Evolutionary conservation across 2,329 filamentous ascomycete species (phyloP).

Genomic region (Aspergillus sp.): DNA sequence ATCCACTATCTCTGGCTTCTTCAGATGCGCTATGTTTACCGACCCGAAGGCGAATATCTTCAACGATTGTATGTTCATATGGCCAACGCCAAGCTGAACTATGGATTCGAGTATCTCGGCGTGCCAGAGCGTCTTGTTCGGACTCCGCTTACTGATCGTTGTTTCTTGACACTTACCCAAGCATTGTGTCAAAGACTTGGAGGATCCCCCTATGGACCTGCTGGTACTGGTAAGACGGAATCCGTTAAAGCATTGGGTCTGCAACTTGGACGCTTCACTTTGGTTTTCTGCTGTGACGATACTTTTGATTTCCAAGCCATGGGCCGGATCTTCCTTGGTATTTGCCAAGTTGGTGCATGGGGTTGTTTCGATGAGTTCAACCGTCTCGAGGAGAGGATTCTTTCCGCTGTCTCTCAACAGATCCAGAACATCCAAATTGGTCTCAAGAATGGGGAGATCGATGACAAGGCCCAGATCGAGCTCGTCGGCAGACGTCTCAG

Average conservation of each 20-base stretch:
- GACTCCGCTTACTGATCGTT: constrained; percentile 94
- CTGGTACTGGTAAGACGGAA: constrained; percentile 97
- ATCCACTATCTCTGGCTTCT: constrained; percentile 90
- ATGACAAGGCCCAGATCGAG: constrained; percentile 86
- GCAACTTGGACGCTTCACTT: constrained; percentile 92
- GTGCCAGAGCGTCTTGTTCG: constrained; percentile 94
- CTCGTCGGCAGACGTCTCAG: constrained; percentile 84
- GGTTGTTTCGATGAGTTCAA: constrained; percentile 99
- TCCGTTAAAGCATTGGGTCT: constrained; percentile 97
- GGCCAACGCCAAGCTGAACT: constrained; percentile 92
- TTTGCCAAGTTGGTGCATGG: constrained; percentile 98
- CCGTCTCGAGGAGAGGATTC: constrained; percentile 92
- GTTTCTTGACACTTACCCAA: constrained; percentile 96
- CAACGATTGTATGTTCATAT: constrained; percentile 88
- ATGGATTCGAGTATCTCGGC: constrained; percentile 97
- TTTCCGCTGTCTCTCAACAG: constrained; percentile 97
- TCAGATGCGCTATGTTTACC: constrained; percentile 95
- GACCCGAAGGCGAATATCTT: constrained; percentile 73
- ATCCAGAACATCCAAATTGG: constrained; percentile 99
- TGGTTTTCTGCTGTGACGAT: constrained; percentile 99
- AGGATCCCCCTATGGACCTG: constrained; percentile 94
- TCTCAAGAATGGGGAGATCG: constrained; percentile 76
- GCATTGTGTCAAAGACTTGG: constrained; percentile 91
- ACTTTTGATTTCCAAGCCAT: constrained; percentile 99
- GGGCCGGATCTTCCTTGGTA: constrained; percentile 98